Evolutionary conservation across 2,329 filamentous ascomycete species (phyloP), one percentile per base, ranked within the genome.

Genomic region (Seiridium unicorne): DNA sequence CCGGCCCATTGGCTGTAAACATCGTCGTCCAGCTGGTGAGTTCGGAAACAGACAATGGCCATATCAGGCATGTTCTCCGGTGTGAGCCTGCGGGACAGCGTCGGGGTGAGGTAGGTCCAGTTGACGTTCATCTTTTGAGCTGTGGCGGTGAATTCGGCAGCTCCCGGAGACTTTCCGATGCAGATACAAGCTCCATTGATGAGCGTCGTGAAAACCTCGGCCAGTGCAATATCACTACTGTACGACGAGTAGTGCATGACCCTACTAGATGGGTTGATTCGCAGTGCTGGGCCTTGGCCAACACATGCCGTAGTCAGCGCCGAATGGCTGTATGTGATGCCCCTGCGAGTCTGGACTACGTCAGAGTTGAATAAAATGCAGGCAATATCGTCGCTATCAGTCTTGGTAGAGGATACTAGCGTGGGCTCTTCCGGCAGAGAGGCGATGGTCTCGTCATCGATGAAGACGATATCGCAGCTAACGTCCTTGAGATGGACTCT

Each of bases 341-440:
- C 87, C 60, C 86, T 85, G 0, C 84, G 83, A 55, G 79, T 80
- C 54, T 81, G 81, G 1, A 84, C 83, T 0, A 83, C 84, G 0
- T 84, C 83, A 2, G 82, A 83, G 0, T 82, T 84, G 62, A 89
- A 86, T 4, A 90, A 80, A 3, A 87, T 78, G 66, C 87, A 89
- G 0, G 87, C 86, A 2, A 79, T 77, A 32, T 83, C 79, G 31
- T 80, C 74, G 0, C 79, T 75, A 0, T 73, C 68, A 0, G 77
- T 72, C 5, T 73, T 64, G 0, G 72, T 70, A 0, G 73, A 65
- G 0, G 68, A 66, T 0, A 74, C 57, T 31, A 68, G 18, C 59
- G 68, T 62, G 63, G 62, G 62, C 70, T 72, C 48, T 66, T 71
- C 42, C 64, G 69, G 66, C 3, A 79, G 69, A 8, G 74, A 70